Conservation (phyloP, 441 rosid genomes). For the Euphorbia corollata region DNA sequence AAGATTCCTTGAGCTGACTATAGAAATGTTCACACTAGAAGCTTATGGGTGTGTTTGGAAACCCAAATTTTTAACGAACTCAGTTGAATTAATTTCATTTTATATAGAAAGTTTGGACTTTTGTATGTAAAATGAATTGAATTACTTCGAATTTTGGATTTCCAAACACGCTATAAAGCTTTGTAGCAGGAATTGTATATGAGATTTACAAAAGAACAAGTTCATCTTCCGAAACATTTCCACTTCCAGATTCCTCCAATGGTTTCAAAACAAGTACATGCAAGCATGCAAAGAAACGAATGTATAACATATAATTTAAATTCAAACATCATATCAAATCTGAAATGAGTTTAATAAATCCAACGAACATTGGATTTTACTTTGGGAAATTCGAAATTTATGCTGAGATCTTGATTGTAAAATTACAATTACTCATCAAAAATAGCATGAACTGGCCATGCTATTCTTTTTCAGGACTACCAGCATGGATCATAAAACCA, state of each 20-base stretch:
- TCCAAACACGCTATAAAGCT: neutral
- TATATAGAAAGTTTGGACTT: too few species aligned
- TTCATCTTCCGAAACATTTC: neutral
- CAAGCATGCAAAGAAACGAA: neutral
- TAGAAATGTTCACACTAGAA: neutral
- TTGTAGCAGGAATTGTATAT: constrained; percentile 5
- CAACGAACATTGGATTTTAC: neutral
- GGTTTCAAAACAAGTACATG: constrained; percentile 1
- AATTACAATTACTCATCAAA: neutral
- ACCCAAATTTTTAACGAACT: too few species aligned
- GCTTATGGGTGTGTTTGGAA: neutral
- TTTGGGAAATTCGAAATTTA: neutral
- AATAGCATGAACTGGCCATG: neutral
- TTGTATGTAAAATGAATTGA: too few species aligned
- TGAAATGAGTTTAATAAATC: neutral
- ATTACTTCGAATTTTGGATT: too few species aligned
- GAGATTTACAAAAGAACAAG: neutral
- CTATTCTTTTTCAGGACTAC: neutral
- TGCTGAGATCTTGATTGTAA: neutral
- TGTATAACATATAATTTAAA: neutral
- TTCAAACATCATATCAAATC: neutral
- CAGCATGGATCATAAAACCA: neutral
- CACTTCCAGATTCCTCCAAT: neutral
- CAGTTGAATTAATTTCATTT: too few species aligned
- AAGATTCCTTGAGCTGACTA: neutral